Conservation (phyloP, 163 green algal species). For the Chlamydomonas reinhardtii region DNA sequence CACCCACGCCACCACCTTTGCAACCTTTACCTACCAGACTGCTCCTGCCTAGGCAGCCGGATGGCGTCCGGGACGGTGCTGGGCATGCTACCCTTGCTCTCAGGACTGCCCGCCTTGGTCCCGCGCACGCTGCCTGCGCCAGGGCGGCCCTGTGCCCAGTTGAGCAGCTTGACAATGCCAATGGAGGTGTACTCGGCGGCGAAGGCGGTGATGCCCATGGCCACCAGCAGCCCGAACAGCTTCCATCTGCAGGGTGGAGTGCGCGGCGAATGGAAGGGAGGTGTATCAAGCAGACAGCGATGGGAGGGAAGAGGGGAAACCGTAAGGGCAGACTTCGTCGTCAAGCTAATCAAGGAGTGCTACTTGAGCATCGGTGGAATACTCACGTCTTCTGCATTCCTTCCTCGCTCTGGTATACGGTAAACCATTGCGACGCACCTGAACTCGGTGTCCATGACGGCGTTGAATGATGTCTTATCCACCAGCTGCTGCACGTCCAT, state of each 20-base stretch:
- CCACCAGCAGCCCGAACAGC: conserved; percentile 61
- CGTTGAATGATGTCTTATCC: not conserved
- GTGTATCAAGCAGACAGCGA: not conserved
- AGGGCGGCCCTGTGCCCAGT: not conserved
- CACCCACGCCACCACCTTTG: no score
- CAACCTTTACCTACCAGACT: no score
- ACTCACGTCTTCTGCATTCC: no score
- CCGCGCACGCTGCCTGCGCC: conserved; percentile 1
- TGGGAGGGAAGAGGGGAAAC: no score
- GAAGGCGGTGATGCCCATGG: conserved; percentile 53
- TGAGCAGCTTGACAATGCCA: conserved; percentile 10
- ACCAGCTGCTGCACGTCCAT: conserved; percentile 56
- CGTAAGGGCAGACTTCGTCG: no score
- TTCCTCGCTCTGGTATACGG: no score
- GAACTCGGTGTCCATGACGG: conserved; percentile 35
- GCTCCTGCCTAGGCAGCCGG: no score
- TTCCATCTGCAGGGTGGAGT: conserved; percentile 14
- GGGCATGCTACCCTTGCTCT: no score
- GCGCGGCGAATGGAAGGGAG: not conserved
- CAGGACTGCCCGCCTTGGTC: not conserved
- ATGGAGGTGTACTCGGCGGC: conserved; percentile 26
- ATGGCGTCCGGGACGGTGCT: no score
- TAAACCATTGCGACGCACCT: no score
- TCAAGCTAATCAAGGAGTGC: no score
- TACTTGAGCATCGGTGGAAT: no score